phyloP scores from a whole-genome alignment of 2,329 filamentous ascomycete species.

The Thielaviopsis musarum region DNA sequence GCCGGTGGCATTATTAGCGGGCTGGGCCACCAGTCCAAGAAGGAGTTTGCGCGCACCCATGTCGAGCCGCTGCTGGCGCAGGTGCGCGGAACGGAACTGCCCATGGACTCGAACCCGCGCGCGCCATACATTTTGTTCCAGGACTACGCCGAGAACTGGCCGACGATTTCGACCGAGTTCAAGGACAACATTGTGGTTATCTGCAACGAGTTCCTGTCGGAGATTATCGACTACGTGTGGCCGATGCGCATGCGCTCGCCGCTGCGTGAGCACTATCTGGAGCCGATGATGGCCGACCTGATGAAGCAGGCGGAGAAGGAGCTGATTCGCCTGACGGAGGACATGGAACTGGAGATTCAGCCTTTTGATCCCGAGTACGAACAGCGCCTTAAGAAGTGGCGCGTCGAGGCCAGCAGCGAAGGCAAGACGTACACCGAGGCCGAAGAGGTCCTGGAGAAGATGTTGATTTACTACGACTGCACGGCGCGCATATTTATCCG shows the following conservation, averaged over 20 bases:
- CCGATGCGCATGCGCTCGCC: constrained; percentile 34
- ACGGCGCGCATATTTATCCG: constrained; percentile 34
- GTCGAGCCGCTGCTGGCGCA: constrained; percentile 32
- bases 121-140: constrained; percentile 38
- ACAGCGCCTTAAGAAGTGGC: constrained; percentile 31
- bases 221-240: constrained; percentile 34
- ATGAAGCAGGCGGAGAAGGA: constrained; percentile 30
- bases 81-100: constrained; percentile 34
- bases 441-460: constrained; percentile 37
- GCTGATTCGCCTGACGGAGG: constrained; percentile 28
- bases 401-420: constrained; percentile 24
- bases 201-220: constrained; percentile 35
- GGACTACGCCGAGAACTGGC: constrained; percentile 35
- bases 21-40: constrained; percentile 25
- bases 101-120: constrained; percentile 34
- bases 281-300: constrained; percentile 30
- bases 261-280: constrained; percentile 31
- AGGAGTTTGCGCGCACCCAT: constrained; percentile 30
- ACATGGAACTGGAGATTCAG: constrained; percentile 36
- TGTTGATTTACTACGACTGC: constrained; percentile 37
- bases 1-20: constrained; percentile 15
- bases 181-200: constrained; percentile 37
- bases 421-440: constrained; percentile 32
- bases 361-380: constrained; percentile 37
- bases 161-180: constrained; percentile 33